Evolutionary conservation across 306 rosid genomes (phyloP).

Genomic region (Acacia melanoxylon): DNA sequence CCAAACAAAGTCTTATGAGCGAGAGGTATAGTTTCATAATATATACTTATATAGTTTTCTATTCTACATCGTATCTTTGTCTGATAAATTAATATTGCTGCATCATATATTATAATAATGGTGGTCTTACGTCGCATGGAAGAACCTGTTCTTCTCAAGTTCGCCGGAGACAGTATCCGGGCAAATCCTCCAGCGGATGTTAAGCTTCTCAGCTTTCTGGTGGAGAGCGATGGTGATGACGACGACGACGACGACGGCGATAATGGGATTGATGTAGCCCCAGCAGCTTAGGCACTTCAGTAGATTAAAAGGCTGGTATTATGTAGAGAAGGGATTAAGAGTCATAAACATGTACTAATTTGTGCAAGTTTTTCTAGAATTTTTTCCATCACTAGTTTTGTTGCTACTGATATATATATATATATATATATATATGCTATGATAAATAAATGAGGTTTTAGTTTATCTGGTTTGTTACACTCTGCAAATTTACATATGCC

Average conservation of each 20-base stretch:
- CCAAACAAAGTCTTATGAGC: neutral
- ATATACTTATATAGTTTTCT: neutral
- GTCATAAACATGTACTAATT: neutral
- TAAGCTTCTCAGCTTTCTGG: neutral
- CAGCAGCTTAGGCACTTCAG: conserved; percentile 42
- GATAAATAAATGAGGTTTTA: neutral
- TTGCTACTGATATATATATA: neutral
- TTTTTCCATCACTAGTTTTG: conserved; percentile 5
- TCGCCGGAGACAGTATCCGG: conserved; percentile 16
- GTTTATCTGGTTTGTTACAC: neutral
- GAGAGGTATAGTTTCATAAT: neutral
- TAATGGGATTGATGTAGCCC: conserved; percentile 39
- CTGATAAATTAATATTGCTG: neutral
- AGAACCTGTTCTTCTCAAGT: conserved; percentile 27
- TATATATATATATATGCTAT: neutral
- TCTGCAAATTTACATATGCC: neutral
- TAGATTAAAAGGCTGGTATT: conserved; percentile 14
- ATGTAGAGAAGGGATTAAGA: neutral
- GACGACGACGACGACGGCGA: conserved; percentile 43
- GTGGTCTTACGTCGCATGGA: conserved; percentile 19
- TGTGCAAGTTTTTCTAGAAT: neutral
- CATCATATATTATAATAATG: conserved; percentile 24
- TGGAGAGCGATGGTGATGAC: conserved; percentile 37
- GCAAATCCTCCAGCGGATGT: neutral
- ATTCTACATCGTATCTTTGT: neutral